Evolutionary conservation across 1,284 basidiomycete species (phyloP).

Genomic region (Tilletia indica): DNA sequence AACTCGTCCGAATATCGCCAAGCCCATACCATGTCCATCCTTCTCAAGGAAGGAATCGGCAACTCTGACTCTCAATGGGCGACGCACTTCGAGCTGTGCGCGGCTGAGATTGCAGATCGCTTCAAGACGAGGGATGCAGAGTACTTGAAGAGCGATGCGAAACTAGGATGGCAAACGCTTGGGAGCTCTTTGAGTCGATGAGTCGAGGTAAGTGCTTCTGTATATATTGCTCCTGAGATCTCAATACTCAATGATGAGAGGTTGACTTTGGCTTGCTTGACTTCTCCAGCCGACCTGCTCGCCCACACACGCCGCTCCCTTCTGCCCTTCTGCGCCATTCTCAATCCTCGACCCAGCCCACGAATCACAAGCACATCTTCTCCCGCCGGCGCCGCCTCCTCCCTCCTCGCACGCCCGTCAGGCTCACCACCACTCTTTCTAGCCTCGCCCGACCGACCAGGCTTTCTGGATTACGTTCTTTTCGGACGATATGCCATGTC

Average conservation of each 20-base stretch:
- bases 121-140: background rate
- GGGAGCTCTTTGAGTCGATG: constrained; percentile 6
- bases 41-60: constrained; percentile 13
- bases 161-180: background rate
- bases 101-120: constrained; percentile 9
- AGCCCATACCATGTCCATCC: background rate
- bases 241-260: background rate
- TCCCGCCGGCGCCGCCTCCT: background rate
- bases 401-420: background rate
- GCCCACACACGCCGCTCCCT: constrained; percentile 11
- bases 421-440: constrained; percentile 3
- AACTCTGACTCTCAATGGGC: constrained; percentile 8
- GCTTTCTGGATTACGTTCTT: constrained; percentile 11
- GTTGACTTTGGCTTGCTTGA: background rate
- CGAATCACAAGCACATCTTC: background rate
- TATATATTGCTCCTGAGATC: background rate
- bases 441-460: background rate
- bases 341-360: background rate
- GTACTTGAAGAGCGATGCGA: constrained; percentile 15
- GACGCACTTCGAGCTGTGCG: background rate
- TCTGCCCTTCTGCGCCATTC: background rate
- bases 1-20: background rate
- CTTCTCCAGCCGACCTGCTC: background rate
- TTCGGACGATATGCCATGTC: constrained; percentile 14
- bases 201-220: background rate